A percentile compares a stretch with the other conserved stretches of the same genome.
Conservation (phyloP, 495 filamentous ascomycete species). For the Penicillium samsonianum region DNA sequence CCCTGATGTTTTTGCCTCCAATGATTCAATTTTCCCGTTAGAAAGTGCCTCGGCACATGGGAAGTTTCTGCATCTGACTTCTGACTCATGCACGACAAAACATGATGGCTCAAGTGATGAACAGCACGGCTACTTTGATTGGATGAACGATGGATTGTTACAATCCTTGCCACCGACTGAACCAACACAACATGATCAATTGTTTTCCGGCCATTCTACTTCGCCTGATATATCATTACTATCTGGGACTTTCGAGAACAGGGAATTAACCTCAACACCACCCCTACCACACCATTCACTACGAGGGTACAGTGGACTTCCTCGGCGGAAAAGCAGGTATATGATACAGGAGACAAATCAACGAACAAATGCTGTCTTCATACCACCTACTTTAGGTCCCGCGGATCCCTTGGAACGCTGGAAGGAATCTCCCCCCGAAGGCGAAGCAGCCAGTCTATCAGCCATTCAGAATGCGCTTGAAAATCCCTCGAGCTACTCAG, state of each 20-base stretch:
- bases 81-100: background rate
- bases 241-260: background rate
- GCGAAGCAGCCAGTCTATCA: constrained; percentile 70
- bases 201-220: background rate
- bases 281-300: background rate
- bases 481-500: constrained; percentile 30
- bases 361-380: constrained; percentile 8
- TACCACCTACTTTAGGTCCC: background rate
- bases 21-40: background rate
- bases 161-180: background rate
- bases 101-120: too few relatives aligned
- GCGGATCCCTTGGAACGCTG: constrained; percentile 65
- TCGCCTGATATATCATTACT: background rate
- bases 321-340: constrained; percentile 18
- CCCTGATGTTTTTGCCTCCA: background rate
- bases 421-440: constrained; percentile 71
- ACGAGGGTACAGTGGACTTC: constrained; percentile 7
- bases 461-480: constrained; percentile 69
- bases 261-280: background rate
- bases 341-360: constrained; percentile 5
- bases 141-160: background rate
- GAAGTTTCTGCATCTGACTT: too few relatives aligned
- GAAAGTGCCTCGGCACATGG: too few relatives aligned
- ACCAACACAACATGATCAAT: background rate
- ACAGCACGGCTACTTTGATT: background rate